Evolutionary conservation across 164 flowering plant species (phyloP).

Genomic region (Litsea cubeba): DNA sequence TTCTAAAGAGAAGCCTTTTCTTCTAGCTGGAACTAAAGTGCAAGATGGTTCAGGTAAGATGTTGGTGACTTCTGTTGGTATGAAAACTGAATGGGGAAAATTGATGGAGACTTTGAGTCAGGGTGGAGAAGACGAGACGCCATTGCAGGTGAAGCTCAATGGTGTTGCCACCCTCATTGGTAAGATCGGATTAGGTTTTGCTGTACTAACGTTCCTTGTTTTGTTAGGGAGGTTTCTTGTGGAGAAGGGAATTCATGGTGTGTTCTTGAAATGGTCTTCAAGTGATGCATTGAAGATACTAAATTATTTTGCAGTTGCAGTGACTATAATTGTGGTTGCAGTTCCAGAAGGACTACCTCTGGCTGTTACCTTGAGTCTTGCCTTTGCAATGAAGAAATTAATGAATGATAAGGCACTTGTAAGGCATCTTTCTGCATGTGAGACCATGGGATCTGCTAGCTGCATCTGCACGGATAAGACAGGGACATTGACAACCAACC

Average conservation of each 20-base stretch:
- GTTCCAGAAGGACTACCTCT: conserved; percentile 55
- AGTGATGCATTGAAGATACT: conserved; percentile 35
- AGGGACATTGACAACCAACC: conserved; percentile 54
- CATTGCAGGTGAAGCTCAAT: conserved; percentile 50
- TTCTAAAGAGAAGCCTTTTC: conserved; percentile 32
- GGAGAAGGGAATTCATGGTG: conserved; percentile 26
- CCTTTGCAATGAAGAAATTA: conserved; percentile 52
- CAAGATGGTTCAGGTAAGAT: conserved; percentile 48
- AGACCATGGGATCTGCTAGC: conserved; percentile 56
- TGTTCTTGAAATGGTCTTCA: conserved; percentile 32
- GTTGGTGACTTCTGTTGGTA: conserved; percentile 51
- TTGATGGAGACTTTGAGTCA: conserved; percentile 49
- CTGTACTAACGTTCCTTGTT: conserved; percentile 39
- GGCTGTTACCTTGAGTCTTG: conserved; percentile 53
- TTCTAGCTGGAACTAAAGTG: conserved; percentile 46
- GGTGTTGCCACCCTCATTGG: conserved; percentile 57
- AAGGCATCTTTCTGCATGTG: conserved; percentile 51
- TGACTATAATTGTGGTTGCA: conserved; percentile 54
- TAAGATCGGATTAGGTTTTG: conserved; percentile 38
- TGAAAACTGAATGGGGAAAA: conserved; percentile 57
- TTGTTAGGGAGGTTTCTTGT: conserved; percentile 29
- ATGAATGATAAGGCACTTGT: conserved; percentile 47
- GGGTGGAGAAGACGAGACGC: conserved; percentile 52
- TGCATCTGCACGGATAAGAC: conserved; percentile 57
- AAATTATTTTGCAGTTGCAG: conserved; percentile 45